Evolutionary conservation across 2,329 filamentous ascomycete genomes (phyloP), one percentile per base, ranked within the genome.

Genomic region (Trichoderma sp.): DNA sequence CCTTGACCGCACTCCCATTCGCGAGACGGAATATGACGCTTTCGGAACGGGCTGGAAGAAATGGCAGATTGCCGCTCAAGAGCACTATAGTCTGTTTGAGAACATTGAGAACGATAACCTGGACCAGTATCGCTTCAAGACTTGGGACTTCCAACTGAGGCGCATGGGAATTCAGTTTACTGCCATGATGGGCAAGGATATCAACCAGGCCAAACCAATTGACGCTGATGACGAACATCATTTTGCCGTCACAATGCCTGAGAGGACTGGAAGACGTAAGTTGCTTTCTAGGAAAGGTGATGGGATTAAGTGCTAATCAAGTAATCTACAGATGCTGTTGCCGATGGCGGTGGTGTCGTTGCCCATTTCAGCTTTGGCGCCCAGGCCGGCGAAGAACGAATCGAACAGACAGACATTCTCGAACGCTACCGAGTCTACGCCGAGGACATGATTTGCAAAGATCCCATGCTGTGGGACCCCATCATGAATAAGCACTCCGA

Each of bases 141-240:
- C 77, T 37, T 85, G 83, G 78, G 81, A 85, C 68, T 85, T 85
- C 57, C 81, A 84, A 19, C 84, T 83, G 33, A 79, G 80, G 63
- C 80, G 84, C 29, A 81, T 87, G 73, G 86, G 84, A 59, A 83
- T 85, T 35, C 86, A 87, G 72, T 85, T 89, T 71, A 79, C 85
- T 53, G 84, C 83, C 55, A 81, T 88, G 61, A 82, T 83, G 78
- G 84, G 85, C n/a, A 78, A 78, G 35, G 85, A 88, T 72, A 83
- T 86, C 55, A 79, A 81, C n/a, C 76, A 77, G 40, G 81, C 84
- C 68, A 78, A 84, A 43, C 83, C 85, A 3, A 81, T 84, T 31
- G 74, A 76, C 3, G 74, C 80, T 3, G 79, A 82, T 21, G 83
- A 84, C 64, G 84, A 86, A 73, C 80, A 85, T 59, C 81, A 82